Evolutionary conservation across 306 rosid species (phyloP).

Genomic region (Styphnolobium japonicum): DNA sequence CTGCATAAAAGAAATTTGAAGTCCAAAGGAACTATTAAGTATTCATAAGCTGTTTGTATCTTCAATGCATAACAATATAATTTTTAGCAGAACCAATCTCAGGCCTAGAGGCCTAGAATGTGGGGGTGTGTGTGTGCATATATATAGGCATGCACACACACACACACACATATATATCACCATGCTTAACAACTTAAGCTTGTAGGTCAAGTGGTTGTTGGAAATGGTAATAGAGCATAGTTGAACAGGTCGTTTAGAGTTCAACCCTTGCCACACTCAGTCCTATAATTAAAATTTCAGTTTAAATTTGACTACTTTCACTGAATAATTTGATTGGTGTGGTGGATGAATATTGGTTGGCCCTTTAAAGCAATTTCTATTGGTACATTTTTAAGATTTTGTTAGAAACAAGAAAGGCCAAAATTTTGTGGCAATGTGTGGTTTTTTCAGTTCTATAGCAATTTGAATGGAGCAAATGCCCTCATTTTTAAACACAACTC

Average conservation of each 20-base stretch:
- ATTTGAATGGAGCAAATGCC: not conserved
- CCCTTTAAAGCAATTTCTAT: not conserved
- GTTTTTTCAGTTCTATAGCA: not conserved
- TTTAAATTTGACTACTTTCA: not conserved
- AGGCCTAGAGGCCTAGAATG: not conserved
- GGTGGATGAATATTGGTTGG: not conserved
- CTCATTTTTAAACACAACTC: not conserved
- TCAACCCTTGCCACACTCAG: not conserved
- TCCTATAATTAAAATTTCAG: not conserved
- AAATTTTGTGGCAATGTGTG: not conserved
- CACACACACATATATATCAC: not conserved
- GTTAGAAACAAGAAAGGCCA: not conserved
- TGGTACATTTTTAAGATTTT: not conserved
- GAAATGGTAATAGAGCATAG: not conserved
- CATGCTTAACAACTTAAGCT: not conserved
- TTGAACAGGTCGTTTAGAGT: not conserved
- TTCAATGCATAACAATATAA: not conserved
- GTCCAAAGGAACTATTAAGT: conserved; percentile 10
- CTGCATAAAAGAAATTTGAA: conserved; percentile 48
- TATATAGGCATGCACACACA: too few relatives aligned
- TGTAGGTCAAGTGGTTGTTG: not conserved
- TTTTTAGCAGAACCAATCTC: not conserved
- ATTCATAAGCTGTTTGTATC: not conserved
- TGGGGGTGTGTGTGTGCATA: too few relatives aligned
- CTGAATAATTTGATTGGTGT: not conserved